Percentiles rank a stretch among this genome's conserved stretches.
Evolutionary conservation across 176 grass and related monocot species (phyloP).

Genomic region (Cenchrus fungigraminus): DNA sequence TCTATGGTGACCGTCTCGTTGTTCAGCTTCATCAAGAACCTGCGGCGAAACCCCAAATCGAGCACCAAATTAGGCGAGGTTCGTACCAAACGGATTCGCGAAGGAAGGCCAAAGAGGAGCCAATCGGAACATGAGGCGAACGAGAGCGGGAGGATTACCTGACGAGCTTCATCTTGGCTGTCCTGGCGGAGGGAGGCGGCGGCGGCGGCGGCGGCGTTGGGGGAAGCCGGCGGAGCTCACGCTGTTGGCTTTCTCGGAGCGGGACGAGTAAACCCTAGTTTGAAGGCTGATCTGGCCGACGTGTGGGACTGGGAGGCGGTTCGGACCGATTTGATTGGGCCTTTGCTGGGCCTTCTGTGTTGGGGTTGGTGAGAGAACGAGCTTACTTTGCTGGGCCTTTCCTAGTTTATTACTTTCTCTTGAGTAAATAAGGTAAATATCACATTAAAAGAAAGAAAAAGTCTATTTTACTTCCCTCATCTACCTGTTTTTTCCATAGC

Average conservation of each 20-base stretch:
- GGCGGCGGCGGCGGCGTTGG: conserved; percentile 28
- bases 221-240: conserved; percentile 15
- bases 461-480: too few relatives aligned
- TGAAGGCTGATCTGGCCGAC: conserved; percentile 42
- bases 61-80: conserved; percentile 14
- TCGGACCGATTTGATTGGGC: conserved; percentile 25
- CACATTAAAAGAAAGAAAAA: too few relatives aligned
- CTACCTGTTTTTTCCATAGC: too few relatives aligned
- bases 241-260: conserved; percentile 47
- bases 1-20: conserved; percentile 97
- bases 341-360: conserved; percentile 3
- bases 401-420: background rate
- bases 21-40: conserved; percentile 99
- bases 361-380: background rate
- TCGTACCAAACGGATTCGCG: conserved; percentile 13
- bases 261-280: conserved; percentile 62
- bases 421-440: too few relatives aligned
- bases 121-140: background rate
- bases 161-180: conserved; percentile 91
- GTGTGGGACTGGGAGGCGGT: background rate
- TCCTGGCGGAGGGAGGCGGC: conserved; percentile 20
- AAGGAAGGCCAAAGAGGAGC: conserved; percentile 4
- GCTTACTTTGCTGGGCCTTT: too few relatives aligned
- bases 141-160: conserved; percentile 43
- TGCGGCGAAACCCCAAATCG: conserved; percentile 46